Evolutionary conservation across 23 red algal genomes (phyloP).

Genomic region (Gracilaria gracilis): DNA sequence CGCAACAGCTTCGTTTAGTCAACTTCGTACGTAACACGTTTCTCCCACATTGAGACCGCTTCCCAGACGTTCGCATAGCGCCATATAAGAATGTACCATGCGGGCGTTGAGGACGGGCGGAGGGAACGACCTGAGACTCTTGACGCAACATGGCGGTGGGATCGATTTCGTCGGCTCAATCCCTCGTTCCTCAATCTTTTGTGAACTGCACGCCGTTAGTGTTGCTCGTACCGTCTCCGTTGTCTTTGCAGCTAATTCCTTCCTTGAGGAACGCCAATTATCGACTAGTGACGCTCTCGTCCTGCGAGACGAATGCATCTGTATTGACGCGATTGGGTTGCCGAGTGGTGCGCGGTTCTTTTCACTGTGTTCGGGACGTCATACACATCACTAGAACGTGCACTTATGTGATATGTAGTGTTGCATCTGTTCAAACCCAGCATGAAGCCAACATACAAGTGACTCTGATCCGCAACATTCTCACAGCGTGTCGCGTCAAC

Average conservation of each 20-base stretch:
- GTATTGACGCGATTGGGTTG: neutral
- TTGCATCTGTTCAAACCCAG: neutral
- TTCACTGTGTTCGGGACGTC: neutral
- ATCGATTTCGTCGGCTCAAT: neutral
- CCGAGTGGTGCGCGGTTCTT: neutral
- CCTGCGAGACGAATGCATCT: neutral
- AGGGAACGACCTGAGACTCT: neutral
- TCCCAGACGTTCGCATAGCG: neutral
- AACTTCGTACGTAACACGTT: neutral
- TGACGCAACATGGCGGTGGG: neutral
- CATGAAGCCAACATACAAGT: neutral
- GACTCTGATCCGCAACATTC: conserved; percentile 16
- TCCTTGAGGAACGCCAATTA: conserved; percentile 8
- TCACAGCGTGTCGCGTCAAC: conserved; percentile 31
- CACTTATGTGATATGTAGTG: conserved; percentile 9
- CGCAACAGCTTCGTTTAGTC: neutral
- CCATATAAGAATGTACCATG: conserved; percentile 8
- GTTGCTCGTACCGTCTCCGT: conserved; percentile 10
- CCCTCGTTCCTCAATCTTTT: neutral
- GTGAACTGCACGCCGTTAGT: conserved; percentile 6
- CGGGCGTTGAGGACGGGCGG: neutral
- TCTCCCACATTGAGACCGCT: neutral
- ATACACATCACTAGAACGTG: conserved; percentile 15
- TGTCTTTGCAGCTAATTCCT: conserved; percentile 17
- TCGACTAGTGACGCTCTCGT: neutral